These are phyloP conservation scores for Leccinum olivaceopallidum DNA, from an alignment of 768 basidiomycete genomes.

Conservation along the genomic window DNA sequence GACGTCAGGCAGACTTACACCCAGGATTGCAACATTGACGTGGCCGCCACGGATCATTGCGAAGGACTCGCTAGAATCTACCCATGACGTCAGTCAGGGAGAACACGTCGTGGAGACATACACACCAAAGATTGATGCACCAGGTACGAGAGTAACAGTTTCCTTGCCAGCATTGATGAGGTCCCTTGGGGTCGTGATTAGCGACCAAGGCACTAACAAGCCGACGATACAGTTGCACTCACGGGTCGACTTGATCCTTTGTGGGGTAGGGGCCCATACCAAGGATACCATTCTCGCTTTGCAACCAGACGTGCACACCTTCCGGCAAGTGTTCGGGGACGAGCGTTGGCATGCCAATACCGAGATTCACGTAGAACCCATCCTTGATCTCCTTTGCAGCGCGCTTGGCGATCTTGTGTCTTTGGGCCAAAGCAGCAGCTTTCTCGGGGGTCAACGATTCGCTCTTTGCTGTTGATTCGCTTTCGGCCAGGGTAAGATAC, in stretches of 20 bases:
- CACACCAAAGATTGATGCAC: conserved; percentile 87
- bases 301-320: conserved; percentile 82
- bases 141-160: conserved; percentile 89
- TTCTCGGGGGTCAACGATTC: conserved; percentile 46
- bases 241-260: conserved; percentile 78
- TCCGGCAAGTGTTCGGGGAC: conserved; percentile 77
- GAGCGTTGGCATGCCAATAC: conserved; percentile 90
- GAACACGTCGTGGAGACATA: not conserved
- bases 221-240: conserved; percentile 32
- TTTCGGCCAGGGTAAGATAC: conserved; percentile 64
- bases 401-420: conserved; percentile 78
- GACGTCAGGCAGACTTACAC: conserved; percentile 49
- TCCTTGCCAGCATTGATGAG: conserved; percentile 96
- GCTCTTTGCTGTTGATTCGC: conserved; percentile 32
- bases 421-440: conserved; percentile 50
- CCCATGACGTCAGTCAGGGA: conserved; percentile 1
- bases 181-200: conserved; percentile 50
- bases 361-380: conserved; percentile 86
- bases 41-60: conserved; percentile 98
- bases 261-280: conserved; percentile 93
- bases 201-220: not conserved
- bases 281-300: conserved; percentile 89
- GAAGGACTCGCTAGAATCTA: conserved; percentile 89
- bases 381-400: conserved; percentile 89
- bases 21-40: conserved; percentile 90